These are phyloP conservation scores for Cicer pinnatifidum DNA, from an alignment of 306 rosid species.

Conservation along the genomic window DNA sequence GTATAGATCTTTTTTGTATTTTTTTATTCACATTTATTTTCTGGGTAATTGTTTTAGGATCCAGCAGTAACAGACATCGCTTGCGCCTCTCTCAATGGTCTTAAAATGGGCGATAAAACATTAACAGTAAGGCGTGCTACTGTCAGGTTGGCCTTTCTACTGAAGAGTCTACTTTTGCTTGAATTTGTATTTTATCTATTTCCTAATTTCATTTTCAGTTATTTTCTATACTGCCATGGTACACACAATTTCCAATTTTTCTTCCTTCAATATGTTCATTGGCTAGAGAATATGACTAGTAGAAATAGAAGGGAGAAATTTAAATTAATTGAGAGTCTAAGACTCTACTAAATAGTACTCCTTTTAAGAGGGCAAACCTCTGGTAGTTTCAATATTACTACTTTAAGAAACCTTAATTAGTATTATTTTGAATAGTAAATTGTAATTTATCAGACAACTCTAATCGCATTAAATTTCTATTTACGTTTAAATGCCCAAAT, in stretches of 20 bases:
- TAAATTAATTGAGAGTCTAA: conserved; percentile 4
- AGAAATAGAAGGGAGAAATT: conserved; percentile 27
- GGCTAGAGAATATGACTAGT: conserved; percentile 21
- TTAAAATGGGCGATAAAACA: conserved; percentile 91
- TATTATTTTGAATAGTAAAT: conserved; percentile 23
- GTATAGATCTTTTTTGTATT: conserved; percentile 1
- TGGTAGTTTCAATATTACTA: conserved; percentile 20
- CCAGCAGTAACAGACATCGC: conserved; percentile 80
- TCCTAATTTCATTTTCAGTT: conserved; percentile 9
- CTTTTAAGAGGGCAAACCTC: conserved; percentile 19
- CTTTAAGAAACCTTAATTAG: neutral
- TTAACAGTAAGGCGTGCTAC: conserved; percentile 83
- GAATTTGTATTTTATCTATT: conserved; percentile 17
- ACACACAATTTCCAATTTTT: conserved; percentile 13
- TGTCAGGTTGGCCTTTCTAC: conserved; percentile 57
- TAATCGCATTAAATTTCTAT: neutral
- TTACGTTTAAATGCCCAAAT: conserved; percentile 8
- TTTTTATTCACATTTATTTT: conserved; percentile 34
- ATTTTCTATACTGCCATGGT: conserved; percentile 2
- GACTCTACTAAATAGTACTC: neutral
- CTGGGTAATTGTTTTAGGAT: conserved; percentile 59
- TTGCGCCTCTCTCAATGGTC: conserved; percentile 77
- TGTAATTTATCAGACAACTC: conserved; percentile 1
- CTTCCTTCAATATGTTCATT: conserved; percentile 24
- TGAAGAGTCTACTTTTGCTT: conserved; percentile 7